Conservation (phyloP, 495 filamentous ascomycete genomes). For the Penicillium pulvis region DNA sequence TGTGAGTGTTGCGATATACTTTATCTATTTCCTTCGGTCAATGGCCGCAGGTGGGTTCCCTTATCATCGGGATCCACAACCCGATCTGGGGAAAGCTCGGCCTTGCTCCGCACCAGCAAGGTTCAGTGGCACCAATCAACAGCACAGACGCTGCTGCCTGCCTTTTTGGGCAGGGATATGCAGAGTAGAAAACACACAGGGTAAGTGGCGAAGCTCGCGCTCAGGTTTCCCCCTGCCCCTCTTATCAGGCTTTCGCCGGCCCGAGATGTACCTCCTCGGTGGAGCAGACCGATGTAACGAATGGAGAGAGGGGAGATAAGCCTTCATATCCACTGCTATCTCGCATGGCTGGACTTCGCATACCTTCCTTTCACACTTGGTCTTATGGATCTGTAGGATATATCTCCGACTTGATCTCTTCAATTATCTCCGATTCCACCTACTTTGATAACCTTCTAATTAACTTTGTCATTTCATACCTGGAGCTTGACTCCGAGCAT, state of each 20-base stretch:
- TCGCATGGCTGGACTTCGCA: conserved; percentile 5
- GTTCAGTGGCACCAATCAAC: not conserved
- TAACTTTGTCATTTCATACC: not conserved
- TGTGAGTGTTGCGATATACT: not conserved
- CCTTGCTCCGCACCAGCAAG: conserved; percentile 8
- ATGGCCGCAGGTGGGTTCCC: not conserved
- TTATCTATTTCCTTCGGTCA: not conserved
- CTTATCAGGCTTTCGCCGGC: not conserved
- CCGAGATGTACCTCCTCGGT: not conserved
- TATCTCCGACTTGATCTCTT: not conserved
- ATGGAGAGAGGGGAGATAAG: not conserved
- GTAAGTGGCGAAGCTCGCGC: not conserved
- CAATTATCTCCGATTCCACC: not conserved
- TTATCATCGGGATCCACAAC: conserved; percentile 26
- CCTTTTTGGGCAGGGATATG: not conserved
- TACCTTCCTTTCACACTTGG: not conserved
- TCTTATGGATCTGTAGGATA: conserved; percentile 1
- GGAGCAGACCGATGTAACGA: not conserved
- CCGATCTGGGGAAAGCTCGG: conserved; percentile 27
- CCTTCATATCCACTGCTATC: conserved; percentile 6
- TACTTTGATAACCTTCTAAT: not conserved
- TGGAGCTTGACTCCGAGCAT: not conserved
- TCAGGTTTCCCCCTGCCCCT: not conserved
- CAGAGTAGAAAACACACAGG: too few relatives aligned
- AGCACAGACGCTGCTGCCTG: not conserved